A percentile compares a stretch with the other conserved stretches of the same genome.
phyloP scores from a whole-genome alignment of 129 eudicot genomes.

The Scalesia atractyloides region DNA sequence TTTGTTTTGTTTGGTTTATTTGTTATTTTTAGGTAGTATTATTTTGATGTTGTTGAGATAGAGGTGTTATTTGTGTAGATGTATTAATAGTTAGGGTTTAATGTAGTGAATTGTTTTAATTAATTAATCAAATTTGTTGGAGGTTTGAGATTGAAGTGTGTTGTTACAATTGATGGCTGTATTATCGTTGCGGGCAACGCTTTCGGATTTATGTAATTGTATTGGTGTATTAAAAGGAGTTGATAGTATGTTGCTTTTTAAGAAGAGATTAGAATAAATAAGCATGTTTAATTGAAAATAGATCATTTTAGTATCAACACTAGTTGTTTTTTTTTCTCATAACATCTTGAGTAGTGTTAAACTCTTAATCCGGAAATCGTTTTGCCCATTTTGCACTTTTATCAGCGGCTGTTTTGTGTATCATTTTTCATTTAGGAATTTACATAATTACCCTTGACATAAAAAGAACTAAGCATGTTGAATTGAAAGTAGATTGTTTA shows the following conservation, averaged over 20 bases:
- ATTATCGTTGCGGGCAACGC: background rate
- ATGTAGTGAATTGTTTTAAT: no score
- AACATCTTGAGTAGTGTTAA: background rate
- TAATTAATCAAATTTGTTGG: no score
- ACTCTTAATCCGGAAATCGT: background rate
- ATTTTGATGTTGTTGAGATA: no score
- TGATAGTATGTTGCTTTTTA: background rate
- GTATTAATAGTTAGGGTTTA: no score
- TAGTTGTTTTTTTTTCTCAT: background rate
- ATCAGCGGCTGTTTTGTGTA: background rate
- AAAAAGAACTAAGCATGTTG: background rate
- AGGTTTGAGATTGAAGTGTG: background rate
- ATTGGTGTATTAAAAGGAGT: background rate
- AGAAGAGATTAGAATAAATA: background rate
- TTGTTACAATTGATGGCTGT: background rate
- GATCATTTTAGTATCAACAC: background rate
- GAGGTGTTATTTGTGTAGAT: no score
- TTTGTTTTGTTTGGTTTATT: no score
- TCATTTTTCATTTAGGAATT: slow-evolving; percentile 33
- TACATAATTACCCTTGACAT: slow-evolving; percentile 50
- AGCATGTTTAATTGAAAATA: background rate
- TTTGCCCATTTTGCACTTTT: background rate
- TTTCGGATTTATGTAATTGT: background rate
- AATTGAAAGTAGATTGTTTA: background rate
- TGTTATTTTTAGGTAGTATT: no score